phyloP scores from a whole-genome alignment of 352 stramenopile genomes.

The Pythium rishiriense region DNA sequence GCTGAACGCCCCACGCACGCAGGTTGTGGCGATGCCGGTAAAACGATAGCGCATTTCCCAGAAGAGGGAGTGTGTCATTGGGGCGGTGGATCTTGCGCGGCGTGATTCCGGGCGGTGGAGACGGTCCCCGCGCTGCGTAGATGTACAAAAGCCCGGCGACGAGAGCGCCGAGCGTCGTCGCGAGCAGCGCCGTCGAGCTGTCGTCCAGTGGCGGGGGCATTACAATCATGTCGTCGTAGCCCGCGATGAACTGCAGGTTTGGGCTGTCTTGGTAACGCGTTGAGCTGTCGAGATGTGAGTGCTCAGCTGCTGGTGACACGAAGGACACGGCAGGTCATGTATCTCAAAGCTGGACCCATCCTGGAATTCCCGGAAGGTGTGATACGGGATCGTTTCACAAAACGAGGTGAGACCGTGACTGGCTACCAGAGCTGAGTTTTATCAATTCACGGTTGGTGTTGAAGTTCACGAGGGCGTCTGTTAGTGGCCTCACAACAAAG shows the following conservation, averaged over 20 bases:
- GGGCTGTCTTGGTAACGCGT: too few species aligned
- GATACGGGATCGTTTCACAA: neutral
- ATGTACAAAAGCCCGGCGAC: neutral
- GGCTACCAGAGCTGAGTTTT: neutral
- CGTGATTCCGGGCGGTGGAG: neutral
- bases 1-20: constrained; percentile 5
- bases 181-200: neutral
- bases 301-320: too few species aligned
- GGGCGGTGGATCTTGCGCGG: constrained; percentile 7
- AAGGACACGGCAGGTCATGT: too few species aligned
- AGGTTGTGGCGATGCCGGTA: constrained; percentile 5
- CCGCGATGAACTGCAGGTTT: too few species aligned
- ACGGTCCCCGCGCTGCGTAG: neutral
- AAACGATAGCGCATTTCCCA: constrained; percentile 11
- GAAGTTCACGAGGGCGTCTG: too few species aligned
- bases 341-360: too few species aligned
- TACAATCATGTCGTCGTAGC: constrained; percentile 9
- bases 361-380: neutral
- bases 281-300: too few species aligned
- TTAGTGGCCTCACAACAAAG: neutral
- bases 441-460: neutral
- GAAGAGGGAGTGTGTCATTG: constrained; percentile 4
- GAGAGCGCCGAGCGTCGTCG: neutral
- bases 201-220: constrained; percentile 1
- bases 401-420: neutral